Percentiles rank a stretch among this genome's conserved stretches.
Evolutionary conservation across 176 grass and related monocot genomes (phyloP).

Genomic region (Bothriochloa decipiens): DNA sequence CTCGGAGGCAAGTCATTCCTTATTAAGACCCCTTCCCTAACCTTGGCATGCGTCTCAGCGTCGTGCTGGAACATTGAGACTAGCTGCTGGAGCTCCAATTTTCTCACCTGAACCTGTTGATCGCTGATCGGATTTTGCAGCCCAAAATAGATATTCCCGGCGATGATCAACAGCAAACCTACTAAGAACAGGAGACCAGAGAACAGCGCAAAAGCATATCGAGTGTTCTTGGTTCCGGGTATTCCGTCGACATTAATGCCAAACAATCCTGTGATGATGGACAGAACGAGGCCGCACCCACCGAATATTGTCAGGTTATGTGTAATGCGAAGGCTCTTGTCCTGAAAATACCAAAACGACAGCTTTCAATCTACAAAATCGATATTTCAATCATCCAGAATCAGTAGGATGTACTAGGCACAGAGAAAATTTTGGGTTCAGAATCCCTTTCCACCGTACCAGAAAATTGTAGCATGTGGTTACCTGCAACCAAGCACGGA

Average conservation of each 20-base stretch:
- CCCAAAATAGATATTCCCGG: conserved; percentile 50
- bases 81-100: conserved; percentile 60
- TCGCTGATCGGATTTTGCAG: conserved; percentile 57
- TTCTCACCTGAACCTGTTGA: conserved; percentile 56
- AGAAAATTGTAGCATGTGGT: neutral
- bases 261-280: conserved; percentile 59
- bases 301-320: conserved; percentile 66
- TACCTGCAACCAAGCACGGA: conserved; percentile 68
- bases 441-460: neutral
- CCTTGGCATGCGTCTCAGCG: conserved; percentile 64
- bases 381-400: neutral
- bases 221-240: conserved; percentile 48
- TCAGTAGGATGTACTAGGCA: neutral
- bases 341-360: conserved; percentile 44
- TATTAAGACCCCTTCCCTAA: conserved; percentile 57
- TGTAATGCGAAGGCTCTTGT: conserved; percentile 55
- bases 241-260: conserved; percentile 74
- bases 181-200: conserved; percentile 44
- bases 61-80: conserved; percentile 64
- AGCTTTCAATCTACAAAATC: neutral
- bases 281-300: conserved; percentile 55
- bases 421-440: neutral
- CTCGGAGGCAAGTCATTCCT: conserved; percentile 55
- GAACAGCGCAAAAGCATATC: conserved; percentile 59
- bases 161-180: conserved; percentile 41